Base-by-base conservation (phyloP, 768 basidiomycete species). In the Mycena floridula region DNA sequence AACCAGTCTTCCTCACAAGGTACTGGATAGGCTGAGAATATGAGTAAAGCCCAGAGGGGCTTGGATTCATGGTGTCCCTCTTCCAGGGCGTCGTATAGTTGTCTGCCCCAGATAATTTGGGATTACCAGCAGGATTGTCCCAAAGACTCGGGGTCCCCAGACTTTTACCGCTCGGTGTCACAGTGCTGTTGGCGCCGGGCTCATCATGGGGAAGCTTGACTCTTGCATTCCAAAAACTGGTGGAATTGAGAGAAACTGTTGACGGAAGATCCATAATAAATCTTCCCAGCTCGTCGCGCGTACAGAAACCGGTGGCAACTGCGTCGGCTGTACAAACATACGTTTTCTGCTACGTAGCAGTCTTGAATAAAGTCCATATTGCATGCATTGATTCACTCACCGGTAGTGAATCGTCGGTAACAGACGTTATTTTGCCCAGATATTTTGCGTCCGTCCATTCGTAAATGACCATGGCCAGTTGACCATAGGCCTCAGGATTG, bases 391-490 rank as follows among this genome's bases (percentile, higher is more conserved):
- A 20, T 45, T 42, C 49, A 66, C 82, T 77, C 63, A 92, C 85
- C 51, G 85, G 86, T 40, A 84, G 56, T 44, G 69, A 67, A 28
- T 78, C 73, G 50, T 80, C 72, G 5, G 59, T 63, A 25, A 63
- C 49, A 4, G 80, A 79, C 24, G 81, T 80, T 37, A 72, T 65
- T 59, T 75, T 81, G 25, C 96, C 96, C 3, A 99, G 73, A 59
- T 89, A 93, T 37, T 72, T 65, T 42, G 82, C 82, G 58, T 99
- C 96, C 23, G 72, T 61, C 94, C 94, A 99, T 66, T 98, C 95
- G 57, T 97, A 99, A 20, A 99, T 81, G 43, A 95, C 87, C 75
- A 96, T 82, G 22, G 95, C 90, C 16, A 96, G 69, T 63, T 95
- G 89, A 27, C 95, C 95, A 54, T 82, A 70, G 3, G 92, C 92